Conservation (phyloP, 2,329 filamentous ascomycete species). For the Cephalotrichum gorgonifer region DNA sequence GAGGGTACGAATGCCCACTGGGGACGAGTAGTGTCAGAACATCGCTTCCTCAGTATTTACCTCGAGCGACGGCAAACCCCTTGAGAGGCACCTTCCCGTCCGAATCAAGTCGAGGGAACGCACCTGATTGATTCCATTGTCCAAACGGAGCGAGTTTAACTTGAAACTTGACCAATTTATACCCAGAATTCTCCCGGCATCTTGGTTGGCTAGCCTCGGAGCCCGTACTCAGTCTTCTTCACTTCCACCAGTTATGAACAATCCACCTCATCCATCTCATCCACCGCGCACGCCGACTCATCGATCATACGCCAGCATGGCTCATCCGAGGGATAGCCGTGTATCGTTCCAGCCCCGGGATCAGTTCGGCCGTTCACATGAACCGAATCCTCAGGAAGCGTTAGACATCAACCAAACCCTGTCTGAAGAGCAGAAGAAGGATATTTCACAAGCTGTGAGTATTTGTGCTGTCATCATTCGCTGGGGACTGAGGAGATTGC, state of each 20-base stretch:
- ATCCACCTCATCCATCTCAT: conserved; percentile 2
- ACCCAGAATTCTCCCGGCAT: neutral
- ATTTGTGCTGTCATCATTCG: neutral
- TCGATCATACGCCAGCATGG: conserved; percentile 4
- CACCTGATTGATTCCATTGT: neutral
- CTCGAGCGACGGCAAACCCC: neutral
- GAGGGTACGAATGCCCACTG: neutral
- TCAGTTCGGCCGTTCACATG: conserved; percentile 1
- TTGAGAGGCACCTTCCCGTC: neutral
- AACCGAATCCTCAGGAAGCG: conserved; percentile 2
- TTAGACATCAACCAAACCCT: conserved; percentile 9
- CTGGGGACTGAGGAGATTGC: neutral
- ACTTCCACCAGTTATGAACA: conserved; percentile 3
- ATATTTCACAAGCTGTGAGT: conserved; percentile 11
- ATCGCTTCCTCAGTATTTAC: neutral
- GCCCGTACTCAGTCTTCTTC: neutral
- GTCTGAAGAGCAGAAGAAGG: conserved; percentile 10
- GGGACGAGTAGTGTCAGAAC: neutral
- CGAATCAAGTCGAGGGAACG: neutral
- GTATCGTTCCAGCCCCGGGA: conserved; percentile 5
- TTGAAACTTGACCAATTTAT: neutral
- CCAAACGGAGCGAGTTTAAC: neutral
- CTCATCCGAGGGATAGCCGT: conserved; percentile 3
- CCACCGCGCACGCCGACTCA: conserved; percentile 4
- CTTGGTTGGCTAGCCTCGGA: neutral